Evolutionary conservation across 2,329 filamentous ascomycete genomes (phyloP), one percentile per base, ranked within the genome.

Genomic region (Pezicula neosporulosa): DNA sequence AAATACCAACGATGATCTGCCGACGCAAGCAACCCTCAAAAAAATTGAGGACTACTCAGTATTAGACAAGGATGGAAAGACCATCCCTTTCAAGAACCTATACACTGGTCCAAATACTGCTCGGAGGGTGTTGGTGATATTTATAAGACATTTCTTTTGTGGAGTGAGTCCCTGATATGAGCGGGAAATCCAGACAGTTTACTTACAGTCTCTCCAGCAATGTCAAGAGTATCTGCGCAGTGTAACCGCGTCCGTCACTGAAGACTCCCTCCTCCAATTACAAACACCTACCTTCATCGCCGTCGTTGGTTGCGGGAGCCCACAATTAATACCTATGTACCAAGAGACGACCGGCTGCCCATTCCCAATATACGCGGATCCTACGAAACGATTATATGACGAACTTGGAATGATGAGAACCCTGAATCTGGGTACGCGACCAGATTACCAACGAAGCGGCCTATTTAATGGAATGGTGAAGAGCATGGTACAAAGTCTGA

Each of bases 281-380:
- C 57, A 59, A 2, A 60, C 56, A 21, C 62, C 64, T 6, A 67
- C 66, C 45, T 65, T 61, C 42, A 64, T 85, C 47, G 70, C 72
- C 33, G 69, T 85, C 37, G 73, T 85, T 47, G 81, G 81, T 44
- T 82, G 78, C 62, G 82, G 82, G 6, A 68, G 72, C 9, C 75
- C 77, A 2, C 69, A 72, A n/a, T 65, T 83, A 5, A 83, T 85
- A 48, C 63, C 72, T 28, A 75, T 74, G 65, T 83, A 83, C 61
- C 65, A 63, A 9, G 57, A 67, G 28, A 65, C 71, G 30, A 81
- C 79, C 0, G 54, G 54, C 8, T 81, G 77, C 53, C 70, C 73
- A 1, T 84, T 77, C 62, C 75, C 77, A 8, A 74, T 83, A 52
- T 84, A 81, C 67, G 73, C 78, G 10, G 80, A 85, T 54, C 80